Percentiles rank a stretch among this genome's conserved stretches.
phyloP scores from a whole-genome alignment of 768 basidiomycete genomes.

The Suillus sp. region DNA sequence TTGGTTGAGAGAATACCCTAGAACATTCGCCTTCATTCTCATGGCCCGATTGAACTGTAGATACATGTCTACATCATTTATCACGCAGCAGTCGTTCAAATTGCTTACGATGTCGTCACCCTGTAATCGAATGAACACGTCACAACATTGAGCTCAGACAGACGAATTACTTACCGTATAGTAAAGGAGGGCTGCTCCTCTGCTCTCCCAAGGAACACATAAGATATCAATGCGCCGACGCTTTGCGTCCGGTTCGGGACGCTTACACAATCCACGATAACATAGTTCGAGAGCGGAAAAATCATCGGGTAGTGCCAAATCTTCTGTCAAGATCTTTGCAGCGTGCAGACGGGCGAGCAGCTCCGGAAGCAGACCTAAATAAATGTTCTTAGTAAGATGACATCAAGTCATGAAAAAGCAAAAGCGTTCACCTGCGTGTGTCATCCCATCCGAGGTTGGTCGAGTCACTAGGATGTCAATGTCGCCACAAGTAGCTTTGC shows the following conservation, averaged over 20 bases:
- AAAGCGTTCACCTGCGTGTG: conserved; percentile 60
- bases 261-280: conserved; percentile 79
- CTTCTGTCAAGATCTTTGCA: conserved; percentile 72
- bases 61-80: not conserved
- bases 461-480: conserved; percentile 90
- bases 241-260: conserved; percentile 50
- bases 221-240: conserved; percentile 82
- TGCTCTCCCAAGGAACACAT: conserved; percentile 73
- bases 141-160: not conserved
- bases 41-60: conserved; percentile 87
- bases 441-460: conserved; percentile 66
- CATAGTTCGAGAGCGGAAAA: conserved; percentile 68
- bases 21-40: conserved; percentile 76
- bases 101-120: conserved; percentile 85
- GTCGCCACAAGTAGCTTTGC: conserved; percentile 83
- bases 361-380: conserved; percentile 57
- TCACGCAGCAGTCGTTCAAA: not conserved
- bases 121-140: conserved; percentile 34
- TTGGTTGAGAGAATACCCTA: conserved; percentile 88
- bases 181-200: conserved; percentile 88
- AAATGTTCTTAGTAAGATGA: conserved; percentile 3
- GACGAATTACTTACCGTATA: conserved; percentile 66
- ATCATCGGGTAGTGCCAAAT: conserved; percentile 73
- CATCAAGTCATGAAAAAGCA: conserved; percentile 6
- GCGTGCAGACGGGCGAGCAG: conserved; percentile 60